Conservation (phyloP, 257 asterid genomes). For the Verbascum thapsus region DNA sequence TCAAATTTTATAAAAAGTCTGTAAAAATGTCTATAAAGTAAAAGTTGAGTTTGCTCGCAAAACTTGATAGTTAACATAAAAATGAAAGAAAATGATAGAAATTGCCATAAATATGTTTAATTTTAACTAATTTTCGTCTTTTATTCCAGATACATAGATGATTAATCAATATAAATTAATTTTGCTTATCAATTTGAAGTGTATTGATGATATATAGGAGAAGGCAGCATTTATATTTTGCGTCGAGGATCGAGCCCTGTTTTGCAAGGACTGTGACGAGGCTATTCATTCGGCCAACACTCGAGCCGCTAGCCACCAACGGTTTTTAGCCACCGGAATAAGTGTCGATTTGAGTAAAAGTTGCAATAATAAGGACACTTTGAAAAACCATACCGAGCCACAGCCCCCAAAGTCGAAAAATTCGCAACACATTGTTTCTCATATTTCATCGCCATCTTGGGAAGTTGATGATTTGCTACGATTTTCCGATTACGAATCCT, state of each 20-base stretch:
- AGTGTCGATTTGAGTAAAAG: conserved; percentile 74
- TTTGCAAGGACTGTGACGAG: conserved; percentile 90
- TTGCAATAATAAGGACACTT: conserved; percentile 48
- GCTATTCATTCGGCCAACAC: conserved; percentile 78
- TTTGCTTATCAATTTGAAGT: background rate
- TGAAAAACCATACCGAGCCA: conserved; percentile 47
- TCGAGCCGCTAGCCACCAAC: conserved; percentile 84
- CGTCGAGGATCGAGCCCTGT: conserved; percentile 95
- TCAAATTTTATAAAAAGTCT: too few relatives aligned
- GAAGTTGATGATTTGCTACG: conserved; percentile 78
- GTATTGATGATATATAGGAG: conserved; percentile 45
- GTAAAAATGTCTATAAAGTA: too few relatives aligned
- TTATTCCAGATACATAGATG: too few relatives aligned
- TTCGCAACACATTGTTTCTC: conserved; percentile 43
- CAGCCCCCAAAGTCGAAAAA: conserved; percentile 63
- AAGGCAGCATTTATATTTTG: conserved; percentile 95
- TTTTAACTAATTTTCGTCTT: too few relatives aligned
- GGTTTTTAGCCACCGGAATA: conserved; percentile 90
- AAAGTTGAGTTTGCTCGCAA: too few relatives aligned
- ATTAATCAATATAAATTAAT: too few relatives aligned
- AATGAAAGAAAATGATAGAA: too few relatives aligned
- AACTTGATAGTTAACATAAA: too few relatives aligned
- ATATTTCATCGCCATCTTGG: conserved; percentile 66
- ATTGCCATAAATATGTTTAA: too few relatives aligned
- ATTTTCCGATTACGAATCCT: conserved; percentile 66